Evolutionary conservation across 2,329 filamentous ascomycete species (phyloP), one percentile per base, ranked within the genome.

Genomic region (Aspergillus phoenicis): DNA sequence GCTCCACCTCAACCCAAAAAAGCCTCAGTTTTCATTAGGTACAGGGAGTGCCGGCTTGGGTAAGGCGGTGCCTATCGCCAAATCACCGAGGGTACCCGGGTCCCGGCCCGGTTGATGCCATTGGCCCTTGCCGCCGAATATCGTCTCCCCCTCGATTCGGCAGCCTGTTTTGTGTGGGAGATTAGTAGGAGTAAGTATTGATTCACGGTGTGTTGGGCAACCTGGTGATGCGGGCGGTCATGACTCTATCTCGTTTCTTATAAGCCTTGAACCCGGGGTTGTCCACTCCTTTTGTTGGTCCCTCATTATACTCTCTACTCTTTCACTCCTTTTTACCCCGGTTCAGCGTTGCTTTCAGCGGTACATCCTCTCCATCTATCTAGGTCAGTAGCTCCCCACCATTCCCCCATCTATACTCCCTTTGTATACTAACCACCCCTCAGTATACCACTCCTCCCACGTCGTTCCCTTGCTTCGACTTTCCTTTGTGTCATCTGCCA

Each of bases 41-140:
- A 56, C 39, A 36, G 36, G 36, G 48, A 24, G 30, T 57, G 41
- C 48, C 52, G 10, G 49, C 49, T 58, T 65, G 62, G 63, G 63
- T 53, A 54, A 58, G 38, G 41, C 36, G 62, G 41, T 56, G 51
- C 58, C 41, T 56, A 56, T 56, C 52, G 45, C 47, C 33, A 26
- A 59, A 60, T 43, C 58, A 54, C 63, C 63, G 61, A 63, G 43
- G 52, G 53, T 62, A 62, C 59, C 63, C 63, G 63, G 49, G 58
- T 52, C 62, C 63, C 62, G 63, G 53, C 63, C 63, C 62, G 63
- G 63, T 38, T 51, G 26, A 28, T 64, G 20, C 58, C 33, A 65
- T 65, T 65, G 63, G 63, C 39, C 45, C 38, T 24, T 11, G 10
- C 30, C 63, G 62, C 63, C 63, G 63, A 65, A 59, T 55, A 22